Percentiles rank a stretch among this genome's conserved stretches.
These are phyloP conservation scores for Cercospora sp. DNA, from an alignment of 2,329 filamentous ascomycete genomes.

Conservation along the genomic window DNA sequence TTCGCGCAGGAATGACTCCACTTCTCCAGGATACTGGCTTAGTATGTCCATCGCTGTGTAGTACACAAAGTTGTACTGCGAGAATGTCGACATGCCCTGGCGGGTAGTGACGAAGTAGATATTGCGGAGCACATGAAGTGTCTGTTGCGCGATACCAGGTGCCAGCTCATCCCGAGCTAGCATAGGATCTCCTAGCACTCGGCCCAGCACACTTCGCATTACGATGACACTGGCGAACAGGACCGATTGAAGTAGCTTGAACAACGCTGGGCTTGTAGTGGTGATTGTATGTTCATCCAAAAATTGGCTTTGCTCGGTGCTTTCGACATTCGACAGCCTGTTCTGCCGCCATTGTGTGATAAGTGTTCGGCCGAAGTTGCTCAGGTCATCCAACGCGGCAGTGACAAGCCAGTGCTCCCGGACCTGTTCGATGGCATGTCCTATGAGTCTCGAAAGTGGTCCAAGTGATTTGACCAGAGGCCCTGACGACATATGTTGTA, in stretches of 20 bases:
- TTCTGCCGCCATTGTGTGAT: constrained; percentile 72
- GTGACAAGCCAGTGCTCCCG: constrained; percentile 52
- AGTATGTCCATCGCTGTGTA: constrained; percentile 80
- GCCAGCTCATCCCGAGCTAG: constrained; percentile 60
- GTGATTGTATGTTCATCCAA: constrained; percentile 66
- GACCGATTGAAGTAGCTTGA: constrained; percentile 72
- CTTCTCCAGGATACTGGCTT: constrained; percentile 65
- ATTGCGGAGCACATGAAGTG: constrained; percentile 72
- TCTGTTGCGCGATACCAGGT: constrained; percentile 67
- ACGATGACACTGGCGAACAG: constrained; percentile 75
- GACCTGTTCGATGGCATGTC: constrained; percentile 63
- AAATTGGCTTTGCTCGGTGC: constrained; percentile 62
- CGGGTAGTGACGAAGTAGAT: constrained; percentile 80
- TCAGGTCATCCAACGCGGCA: constrained; percentile 63
- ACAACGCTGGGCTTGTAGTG: constrained; percentile 68
- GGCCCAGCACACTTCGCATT: constrained; percentile 70
- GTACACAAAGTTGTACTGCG: constrained; percentile 82
- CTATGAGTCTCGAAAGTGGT: constrained; percentile 64
- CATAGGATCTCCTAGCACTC: constrained; percentile 59
- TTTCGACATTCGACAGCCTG: constrained; percentile 71
- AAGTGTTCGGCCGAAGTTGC: constrained; percentile 66
- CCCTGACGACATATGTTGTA: constrained; percentile 60
- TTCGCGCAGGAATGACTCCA: constrained; percentile 65
- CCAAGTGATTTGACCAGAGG: constrained; percentile 69
- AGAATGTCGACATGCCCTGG: constrained; percentile 71